Conservation (phyloP, 2,329 filamentous ascomycete species). For the Trichoderma atroviride region DNA sequence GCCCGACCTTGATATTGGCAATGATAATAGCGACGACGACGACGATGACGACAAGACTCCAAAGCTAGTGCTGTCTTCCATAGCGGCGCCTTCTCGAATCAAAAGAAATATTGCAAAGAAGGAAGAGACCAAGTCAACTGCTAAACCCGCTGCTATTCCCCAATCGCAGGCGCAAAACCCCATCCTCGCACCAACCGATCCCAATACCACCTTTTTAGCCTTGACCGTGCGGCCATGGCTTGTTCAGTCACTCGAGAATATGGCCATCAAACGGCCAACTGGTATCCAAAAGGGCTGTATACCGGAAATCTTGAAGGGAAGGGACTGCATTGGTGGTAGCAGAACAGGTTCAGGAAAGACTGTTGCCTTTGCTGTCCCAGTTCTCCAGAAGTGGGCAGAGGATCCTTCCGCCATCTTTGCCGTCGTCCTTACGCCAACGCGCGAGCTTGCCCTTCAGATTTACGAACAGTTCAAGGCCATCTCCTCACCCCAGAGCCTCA, state of each 20-base stretch:
- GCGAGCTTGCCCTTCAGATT: constrained; percentile 92
- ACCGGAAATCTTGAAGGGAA: constrained; percentile 85
- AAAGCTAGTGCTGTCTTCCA: constrained; percentile 45
- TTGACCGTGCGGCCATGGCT: constrained; percentile 84
- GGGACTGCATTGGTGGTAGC: constrained; percentile 93
- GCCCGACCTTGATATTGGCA: constrained; percentile 28
- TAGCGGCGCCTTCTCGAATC: constrained; percentile 58
- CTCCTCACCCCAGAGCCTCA: constrained; percentile 82
- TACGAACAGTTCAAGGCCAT: constrained; percentile 96
- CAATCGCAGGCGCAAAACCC: constrained; percentile 35
- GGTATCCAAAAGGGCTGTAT: constrained; percentile 93
- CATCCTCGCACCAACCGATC: constrained; percentile 56
- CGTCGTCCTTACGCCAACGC: constrained; percentile 84
- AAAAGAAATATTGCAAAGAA: constrained; percentile 42
- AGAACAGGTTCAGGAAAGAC: constrained; percentile 97
- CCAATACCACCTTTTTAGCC: constrained; percentile 68
- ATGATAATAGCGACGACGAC: constrained; percentile 34
- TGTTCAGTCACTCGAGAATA: constrained; percentile 71
- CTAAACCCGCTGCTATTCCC: background rate
- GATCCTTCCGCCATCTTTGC: constrained; percentile 92
- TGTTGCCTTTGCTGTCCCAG: constrained; percentile 90
- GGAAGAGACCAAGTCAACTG: constrained; percentile 27
- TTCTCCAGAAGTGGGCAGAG: constrained; percentile 89
- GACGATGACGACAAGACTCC: constrained; percentile 29
- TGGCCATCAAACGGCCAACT: constrained; percentile 85